Conservation (phyloP, 805 yeast species). For the Yamadazyma sp. region DNA sequence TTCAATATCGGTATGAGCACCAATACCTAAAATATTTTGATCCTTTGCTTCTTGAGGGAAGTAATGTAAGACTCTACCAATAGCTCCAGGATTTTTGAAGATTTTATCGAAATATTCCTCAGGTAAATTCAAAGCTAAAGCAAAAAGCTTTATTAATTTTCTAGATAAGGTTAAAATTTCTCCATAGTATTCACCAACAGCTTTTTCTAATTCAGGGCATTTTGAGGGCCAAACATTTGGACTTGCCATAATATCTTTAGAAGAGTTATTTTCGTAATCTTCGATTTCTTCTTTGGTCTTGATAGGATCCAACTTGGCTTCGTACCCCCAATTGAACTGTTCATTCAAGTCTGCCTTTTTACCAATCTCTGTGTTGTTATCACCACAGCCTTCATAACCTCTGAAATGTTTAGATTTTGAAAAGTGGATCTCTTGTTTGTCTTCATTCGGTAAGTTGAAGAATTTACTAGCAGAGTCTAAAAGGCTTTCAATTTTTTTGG, state of each 20-base stretch:
- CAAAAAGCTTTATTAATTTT: slow-evolving; percentile 9
- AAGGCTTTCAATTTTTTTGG: slow-evolving; percentile 4
- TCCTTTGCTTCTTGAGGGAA: slow-evolving; percentile 8
- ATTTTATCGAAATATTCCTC: slow-evolving; percentile 10
- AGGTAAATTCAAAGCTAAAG: slow-evolving; percentile 10
- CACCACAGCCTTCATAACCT: slow-evolving; percentile 14
- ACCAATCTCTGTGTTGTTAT: slow-evolving; percentile 11
- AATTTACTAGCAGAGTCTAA: slow-evolving; percentile 8
- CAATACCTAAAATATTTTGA: slow-evolving; percentile 10
- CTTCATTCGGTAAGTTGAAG: slow-evolving; percentile 10
- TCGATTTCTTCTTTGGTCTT: slow-evolving; percentile 9
- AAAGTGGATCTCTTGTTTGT: slow-evolving; percentile 10
- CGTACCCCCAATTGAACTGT: slow-evolving; percentile 14
- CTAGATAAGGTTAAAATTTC: slow-evolving; percentile 8
- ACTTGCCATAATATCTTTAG: slow-evolving; percentile 11
- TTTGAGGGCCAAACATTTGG: slow-evolving; percentile 10
- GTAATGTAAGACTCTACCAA: slow-evolving; percentile 13
- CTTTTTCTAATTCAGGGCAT: slow-evolving; percentile 10
- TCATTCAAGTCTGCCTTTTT: slow-evolving; percentile 13
- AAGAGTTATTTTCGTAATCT: slow-evolving; percentile 3
- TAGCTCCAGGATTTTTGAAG: slow-evolving; percentile 12
- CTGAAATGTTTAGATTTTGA: slow-evolving; percentile 11
- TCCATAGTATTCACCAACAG: slow-evolving; percentile 8
- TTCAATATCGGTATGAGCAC: slow-evolving; percentile 14
- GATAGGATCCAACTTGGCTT: slow-evolving; percentile 10